A percentile compares a stretch with the other conserved stretches of the same genome.
These are phyloP conservation scores for Parathielavia hyrcaniae DNA, from an alignment of 495 filamentous ascomycete genomes.

Conservation along the genomic window DNA sequence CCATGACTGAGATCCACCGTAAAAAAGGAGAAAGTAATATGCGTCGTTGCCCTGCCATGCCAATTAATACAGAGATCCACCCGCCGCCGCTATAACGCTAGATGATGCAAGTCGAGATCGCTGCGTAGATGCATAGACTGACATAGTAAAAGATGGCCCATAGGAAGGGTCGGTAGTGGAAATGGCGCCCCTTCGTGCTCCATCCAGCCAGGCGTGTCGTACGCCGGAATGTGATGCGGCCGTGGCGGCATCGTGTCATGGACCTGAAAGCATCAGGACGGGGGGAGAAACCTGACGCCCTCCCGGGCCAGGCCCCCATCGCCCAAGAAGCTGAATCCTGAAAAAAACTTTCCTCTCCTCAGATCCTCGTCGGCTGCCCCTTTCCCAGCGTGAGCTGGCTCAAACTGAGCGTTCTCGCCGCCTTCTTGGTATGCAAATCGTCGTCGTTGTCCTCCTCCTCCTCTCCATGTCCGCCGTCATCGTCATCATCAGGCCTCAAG, in stretches of 20 bases:
- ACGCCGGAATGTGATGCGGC: not conserved
- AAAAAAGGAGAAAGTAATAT: not conserved
- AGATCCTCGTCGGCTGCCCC: slow-evolving; percentile 23
- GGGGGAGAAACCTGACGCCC: not conserved
- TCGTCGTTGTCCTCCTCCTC: slow-evolving; percentile 10
- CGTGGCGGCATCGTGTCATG: not conserved
- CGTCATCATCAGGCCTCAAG: slow-evolving; percentile 23
- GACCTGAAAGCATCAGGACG: not conserved
- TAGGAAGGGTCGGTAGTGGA: no score
- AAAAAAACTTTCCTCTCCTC: not conserved
- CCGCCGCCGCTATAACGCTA: not conserved
- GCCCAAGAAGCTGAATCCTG: not conserved
- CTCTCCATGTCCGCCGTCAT: not conserved
- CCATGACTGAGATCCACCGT: not conserved
- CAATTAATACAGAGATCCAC: not conserved
- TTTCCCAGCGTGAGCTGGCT: slow-evolving; percentile 45
- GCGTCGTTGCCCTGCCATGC: slow-evolving; percentile 1
- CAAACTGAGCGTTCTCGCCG: slow-evolving; percentile 44
- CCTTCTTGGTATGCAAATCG: slow-evolving; percentile 38
- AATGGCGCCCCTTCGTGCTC: no score
- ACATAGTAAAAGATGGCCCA: no score
- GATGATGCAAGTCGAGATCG: slow-evolving; percentile 4
- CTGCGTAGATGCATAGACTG: not conserved
- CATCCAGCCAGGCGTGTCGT: no score
- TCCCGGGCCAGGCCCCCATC: not conserved